Base-by-base conservation (phyloP, 331 rosid species). In the Saraca asoca region DNA sequence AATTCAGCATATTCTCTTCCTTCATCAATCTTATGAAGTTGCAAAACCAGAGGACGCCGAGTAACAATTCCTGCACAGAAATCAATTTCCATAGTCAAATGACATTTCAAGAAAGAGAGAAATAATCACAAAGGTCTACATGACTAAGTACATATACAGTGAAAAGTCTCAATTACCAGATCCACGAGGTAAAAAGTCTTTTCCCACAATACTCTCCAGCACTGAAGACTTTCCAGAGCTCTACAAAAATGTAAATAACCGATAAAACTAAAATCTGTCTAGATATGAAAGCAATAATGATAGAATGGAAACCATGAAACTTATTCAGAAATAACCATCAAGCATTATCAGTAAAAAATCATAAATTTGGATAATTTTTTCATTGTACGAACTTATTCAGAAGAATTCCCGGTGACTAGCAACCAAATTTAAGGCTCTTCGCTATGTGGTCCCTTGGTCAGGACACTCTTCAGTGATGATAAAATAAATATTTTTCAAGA, bases 131-230 rank as follows among this genome's bases (percentile, higher is more conserved):
- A 58, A 39, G 10, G 15, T 44, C 18, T 24, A n/a, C 31, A 58
- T 4, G 5, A 15, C 43, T 24, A 56, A 18, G 42, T 31, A 20
- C 15, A 15, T 17, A 51, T 4, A 10, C 60, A 20, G 52, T 63
- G 46, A 48, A 42, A 20, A 43, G 10, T 53, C 16, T 31, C 49
- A 59, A 37, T 75, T 86, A 90, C 99, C 99, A 71, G 99, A 90
- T 77, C 99, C 99, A 69, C 97, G 99, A n/a, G 99, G 99, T 58
- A 94, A 86, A 75, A 94, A 94, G 76, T 94, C 97, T 83, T 94
- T 94, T 50, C 97, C 99, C 2, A 94, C 99, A 70, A 94, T 70
- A 74, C 99, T 94, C 86, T 94, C 99, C 78, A 94, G 70, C 61
- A 94, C 97, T 3, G 99, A 94, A 58, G 99, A 94, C 74, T 94